Conservation (phyloP, 148 eudicot genomes). For the Rhododendron ovatum region DNA sequence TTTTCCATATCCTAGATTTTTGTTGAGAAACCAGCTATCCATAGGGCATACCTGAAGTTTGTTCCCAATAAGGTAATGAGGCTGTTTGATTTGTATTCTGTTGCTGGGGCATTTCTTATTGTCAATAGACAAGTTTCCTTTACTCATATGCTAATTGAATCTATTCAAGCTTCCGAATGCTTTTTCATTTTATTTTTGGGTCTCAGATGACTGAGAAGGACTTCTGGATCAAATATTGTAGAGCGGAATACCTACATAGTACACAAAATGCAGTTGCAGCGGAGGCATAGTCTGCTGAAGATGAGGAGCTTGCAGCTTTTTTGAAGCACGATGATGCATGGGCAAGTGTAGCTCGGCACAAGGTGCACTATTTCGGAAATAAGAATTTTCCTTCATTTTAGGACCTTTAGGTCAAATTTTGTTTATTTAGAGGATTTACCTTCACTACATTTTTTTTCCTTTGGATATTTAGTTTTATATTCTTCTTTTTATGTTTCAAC, state of each 20-base stretch:
- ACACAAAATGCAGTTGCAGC: slow-evolving; percentile 70
- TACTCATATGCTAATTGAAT: background rate
- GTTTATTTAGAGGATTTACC: no score
- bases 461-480: no score
- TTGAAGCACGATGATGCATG: slow-evolving; percentile 80
- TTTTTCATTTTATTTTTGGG: background rate
- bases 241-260: slow-evolving; percentile 93
- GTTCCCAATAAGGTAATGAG: slow-evolving; percentile 70
- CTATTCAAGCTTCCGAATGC: background rate
- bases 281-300: slow-evolving; percentile 95
- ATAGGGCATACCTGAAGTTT: slow-evolving; percentile 70
- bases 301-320: slow-evolving; percentile 83
- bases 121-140: background rate
- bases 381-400: no score
- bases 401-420: no score
- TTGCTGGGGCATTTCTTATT: background rate
- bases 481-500: no score
- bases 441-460: no score
- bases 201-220: slow-evolving; percentile 81
- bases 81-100: background rate
- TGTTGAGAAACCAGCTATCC: slow-evolving; percentile 96
- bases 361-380: no score
- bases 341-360: slow-evolving; percentile 59
- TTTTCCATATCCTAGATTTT: slow-evolving; percentile 57
- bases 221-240: slow-evolving; percentile 91